Evolutionary conservation across 148 eudicot genomes (phyloP).

Genomic region (Cornus kousa): DNA sequence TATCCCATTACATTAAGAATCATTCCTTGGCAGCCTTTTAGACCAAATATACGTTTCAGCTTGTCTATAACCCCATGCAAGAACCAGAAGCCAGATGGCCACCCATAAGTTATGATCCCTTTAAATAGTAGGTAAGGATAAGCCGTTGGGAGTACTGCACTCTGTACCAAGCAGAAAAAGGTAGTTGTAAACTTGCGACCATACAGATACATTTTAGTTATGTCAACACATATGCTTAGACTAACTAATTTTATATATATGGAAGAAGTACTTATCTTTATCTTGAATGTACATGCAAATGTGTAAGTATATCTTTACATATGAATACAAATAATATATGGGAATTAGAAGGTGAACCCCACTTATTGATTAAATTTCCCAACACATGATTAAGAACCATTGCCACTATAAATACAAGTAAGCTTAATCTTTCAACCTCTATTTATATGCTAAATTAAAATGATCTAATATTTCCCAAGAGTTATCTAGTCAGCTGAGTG

Average conservation of each 20-base stretch:
- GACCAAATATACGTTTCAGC: constrained; percentile 15
- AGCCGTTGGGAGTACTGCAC: constrained; percentile 37
- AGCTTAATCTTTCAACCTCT: background rate
- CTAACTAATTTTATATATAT: too few species aligned
- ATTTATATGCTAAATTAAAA: background rate
- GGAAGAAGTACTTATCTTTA: too few species aligned
- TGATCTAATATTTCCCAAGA: background rate
- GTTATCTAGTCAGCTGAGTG: background rate
- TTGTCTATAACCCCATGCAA: constrained; percentile 23
- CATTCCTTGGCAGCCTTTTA: constrained; percentile 23
- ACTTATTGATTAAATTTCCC: too few species aligned
- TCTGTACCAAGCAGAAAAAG: constrained; percentile 13
- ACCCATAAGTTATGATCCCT: constrained; percentile 31
- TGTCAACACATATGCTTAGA: too few species aligned
- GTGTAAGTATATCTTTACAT: too few species aligned
- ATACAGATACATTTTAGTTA: too few species aligned
- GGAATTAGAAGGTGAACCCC: too few species aligned
- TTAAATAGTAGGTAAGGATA: constrained; percentile 28
- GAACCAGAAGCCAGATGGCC: constrained; percentile 23
- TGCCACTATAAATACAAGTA: background rate
- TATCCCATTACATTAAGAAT: constrained; percentile 40
- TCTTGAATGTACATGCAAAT: too few species aligned
- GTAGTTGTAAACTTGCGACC: background rate
- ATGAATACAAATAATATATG: too few species aligned
- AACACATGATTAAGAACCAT: background rate